Evolutionary conservation across 306 rosid genomes (phyloP).

Genomic region (Ziziphus jujuba): DNA sequence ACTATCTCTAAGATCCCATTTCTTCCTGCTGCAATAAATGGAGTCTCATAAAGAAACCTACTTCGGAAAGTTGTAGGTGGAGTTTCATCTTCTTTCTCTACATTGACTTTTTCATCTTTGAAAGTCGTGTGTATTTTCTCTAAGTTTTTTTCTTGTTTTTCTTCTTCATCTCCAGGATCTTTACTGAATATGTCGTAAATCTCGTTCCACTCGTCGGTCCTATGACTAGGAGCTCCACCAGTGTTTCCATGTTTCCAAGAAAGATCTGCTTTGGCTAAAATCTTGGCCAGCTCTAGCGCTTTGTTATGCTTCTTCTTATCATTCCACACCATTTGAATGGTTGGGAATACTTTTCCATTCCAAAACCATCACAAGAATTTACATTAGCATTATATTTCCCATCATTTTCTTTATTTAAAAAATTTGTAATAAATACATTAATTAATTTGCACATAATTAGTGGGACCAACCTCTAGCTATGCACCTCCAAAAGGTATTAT

Average conservation of each 20-base stretch:
- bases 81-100: too few species aligned
- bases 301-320: conserved; percentile 3
- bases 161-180: neutral
- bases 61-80: too few species aligned
- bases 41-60: neutral
- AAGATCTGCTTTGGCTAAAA: neutral
- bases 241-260: neutral
- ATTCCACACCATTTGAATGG: neutral
- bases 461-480: conserved; percentile 10
- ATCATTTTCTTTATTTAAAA: neutral
- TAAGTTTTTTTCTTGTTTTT: neutral
- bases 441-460: neutral
- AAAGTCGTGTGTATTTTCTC: too few species aligned
- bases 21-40: conserved; percentile 14
- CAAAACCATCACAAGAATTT: neutral
- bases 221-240: neutral
- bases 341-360: neutral
- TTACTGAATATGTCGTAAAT: too few species aligned
- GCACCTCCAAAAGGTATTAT: conserved; percentile 3
- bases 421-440: too few species aligned
- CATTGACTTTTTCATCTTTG: too few species aligned
- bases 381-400: neutral
- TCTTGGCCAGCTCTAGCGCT: neutral
- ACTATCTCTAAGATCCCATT: conserved; percentile 18
- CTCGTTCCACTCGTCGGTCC: too few species aligned